Base-by-base conservation (phyloP, 1,139 yeast species). In the Diutina catenulata region DNA sequence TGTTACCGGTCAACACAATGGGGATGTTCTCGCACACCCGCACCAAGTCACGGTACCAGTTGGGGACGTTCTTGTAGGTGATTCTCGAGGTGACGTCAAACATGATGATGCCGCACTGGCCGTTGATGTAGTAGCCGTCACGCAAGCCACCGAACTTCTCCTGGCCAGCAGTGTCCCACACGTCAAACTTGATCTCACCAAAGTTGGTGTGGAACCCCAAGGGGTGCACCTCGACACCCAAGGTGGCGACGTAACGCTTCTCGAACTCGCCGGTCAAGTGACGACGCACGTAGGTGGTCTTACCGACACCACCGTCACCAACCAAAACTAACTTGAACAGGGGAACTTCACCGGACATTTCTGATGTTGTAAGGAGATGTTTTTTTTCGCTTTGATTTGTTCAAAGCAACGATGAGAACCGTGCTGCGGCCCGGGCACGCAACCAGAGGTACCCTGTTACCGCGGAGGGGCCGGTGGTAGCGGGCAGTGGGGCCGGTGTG, bases 91-190 rank as follows among this genome's bases (percentile, higher is more conserved):
- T 93, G 47, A 93, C 98, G 68, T 93, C 99, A 62, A 93, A 93
- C 99, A 93, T 93, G 66, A 93, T 93, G 70, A 93, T 91, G 71
- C 97, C 99, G 76, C 98, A 93, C 71, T 93, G 96, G 59, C 98
- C 99, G 64, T 91, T 88, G 64, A 93, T 91, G 70, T 93, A 91
- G 75, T 93, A 91, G 60, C 98, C 99, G 59, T 91, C 98, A 76
- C 98, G 88, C 59, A 93, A 76, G 56, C 99, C 98, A 65, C 99
- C 99, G 55, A 93, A 91, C 71, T 93, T 93, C 72, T 93, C 99
- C 74, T 93, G 99, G 48, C 98, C 99, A 43, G 99, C 99, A 45
- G 98, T 93, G 67, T 93, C 99, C 99, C 99, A 93, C 54, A 91
- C 96, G 61, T 93, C 96, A 66, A 93, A 93, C 68, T 86, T 88